Evolutionary conservation across 495 filamentous ascomycete genomes (phyloP), one percentile per base, ranked within the genome.

Genomic region (Bacidia gigantensis): DNA sequence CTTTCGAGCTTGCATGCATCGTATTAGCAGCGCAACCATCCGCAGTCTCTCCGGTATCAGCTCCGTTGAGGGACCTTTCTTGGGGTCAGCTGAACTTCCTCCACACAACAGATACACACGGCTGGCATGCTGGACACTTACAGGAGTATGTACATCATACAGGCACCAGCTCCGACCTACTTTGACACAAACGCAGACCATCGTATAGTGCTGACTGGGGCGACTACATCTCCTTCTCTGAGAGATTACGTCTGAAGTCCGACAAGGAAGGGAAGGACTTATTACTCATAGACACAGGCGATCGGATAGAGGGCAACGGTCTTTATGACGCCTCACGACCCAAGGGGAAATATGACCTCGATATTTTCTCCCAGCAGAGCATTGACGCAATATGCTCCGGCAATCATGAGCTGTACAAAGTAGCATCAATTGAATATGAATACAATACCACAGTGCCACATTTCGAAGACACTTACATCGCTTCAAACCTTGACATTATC

Each of bases 181-280:
- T 45, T 66, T 70, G 43, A 71, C 50, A 39, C 7, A 49, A 45
- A 32, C 51, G 29, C 59, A 87, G 83, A 68, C 71, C 88, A 1
- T 88, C 87, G 23, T 98, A 86, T 64, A 89, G 87, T 14, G 93
- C 87, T 35, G 92, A 97, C 64, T 96, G 92, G 85, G 92, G 92
- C 32, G 92, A 98, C 69, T 98, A 97, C 67, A 76, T 97, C 58
- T 97, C 92, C 10, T 95, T 98, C 61, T 79, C 89, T 20, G 68
- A 80, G 26, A 87, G 87, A 58, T 79, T 98, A 75, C 83, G 79
- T 22, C 70, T 78, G 57, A 81, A 75, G 62, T 86, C 87, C 21
- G 85, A 96, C 60, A 72, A 77, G 2, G 73, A 81, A 39, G 88
- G 85, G 20, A 77, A 79, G 26, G 92, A 98, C 65, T 67, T 98